Conservation (phyloP, 768 basidiomycete genomes). For the Lactarius psammicola region DNA sequence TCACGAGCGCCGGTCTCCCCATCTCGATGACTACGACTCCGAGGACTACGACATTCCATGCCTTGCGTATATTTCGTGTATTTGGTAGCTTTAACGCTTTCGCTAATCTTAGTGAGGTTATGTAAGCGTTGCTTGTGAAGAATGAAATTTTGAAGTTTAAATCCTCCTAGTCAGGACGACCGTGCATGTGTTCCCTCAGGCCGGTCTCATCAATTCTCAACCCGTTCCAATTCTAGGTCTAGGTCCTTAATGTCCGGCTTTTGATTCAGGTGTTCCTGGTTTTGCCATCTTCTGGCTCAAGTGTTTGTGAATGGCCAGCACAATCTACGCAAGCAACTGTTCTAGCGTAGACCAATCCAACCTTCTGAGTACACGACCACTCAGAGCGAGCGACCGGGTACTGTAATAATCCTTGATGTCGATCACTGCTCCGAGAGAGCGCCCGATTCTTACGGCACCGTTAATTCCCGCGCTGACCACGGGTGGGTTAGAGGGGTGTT, state of each 20-base stretch:
- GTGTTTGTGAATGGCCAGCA: not conserved
- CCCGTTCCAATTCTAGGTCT: not conserved
- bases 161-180: not conserved
- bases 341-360: not conserved
- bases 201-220: not conserved
- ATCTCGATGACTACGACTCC: not conserved
- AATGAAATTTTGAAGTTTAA: not conserved
- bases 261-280: not conserved
- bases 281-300: not conserved
- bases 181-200: no score
- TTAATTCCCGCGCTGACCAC: not conserved
- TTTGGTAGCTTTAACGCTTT: conserved; percentile 10
- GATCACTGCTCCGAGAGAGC: no score
- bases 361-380: not conserved
- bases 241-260: not conserved
- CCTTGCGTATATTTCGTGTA: conserved; percentile 22
- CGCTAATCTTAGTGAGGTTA: not conserved
- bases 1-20: not conserved
- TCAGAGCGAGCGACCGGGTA: not conserved
- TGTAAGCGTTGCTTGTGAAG: conserved; percentile 2
- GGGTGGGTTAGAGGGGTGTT: not conserved
- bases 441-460: not conserved
- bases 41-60: conserved; percentile 22
- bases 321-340: not conserved
- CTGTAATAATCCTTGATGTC: not conserved